Evolutionary conservation across 2,329 filamentous ascomycete species (phyloP), one percentile per base, ranked within the genome.

Genomic region (Thermomyces lanuginosus): DNA sequence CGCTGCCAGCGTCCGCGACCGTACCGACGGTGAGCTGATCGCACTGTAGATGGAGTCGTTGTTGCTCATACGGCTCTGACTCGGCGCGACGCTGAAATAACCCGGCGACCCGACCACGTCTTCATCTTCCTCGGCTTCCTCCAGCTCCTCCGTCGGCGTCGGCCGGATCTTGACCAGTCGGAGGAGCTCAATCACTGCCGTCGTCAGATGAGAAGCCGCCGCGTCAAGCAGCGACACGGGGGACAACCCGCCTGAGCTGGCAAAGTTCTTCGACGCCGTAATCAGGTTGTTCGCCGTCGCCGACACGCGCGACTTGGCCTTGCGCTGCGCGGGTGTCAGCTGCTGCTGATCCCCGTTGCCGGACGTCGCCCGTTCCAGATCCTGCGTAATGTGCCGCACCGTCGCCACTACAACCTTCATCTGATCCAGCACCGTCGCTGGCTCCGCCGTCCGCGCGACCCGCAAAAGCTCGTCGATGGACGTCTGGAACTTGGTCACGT

Each of bases 201-300:
- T 73, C 1, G 82, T 81, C 18, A 95, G 64, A 53, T 98, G 83
- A 13, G 81, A 89, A 5, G 86, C 83, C 2, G 89, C 86, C 3
- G 86, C 89, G 50, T 98, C 89, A 12, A 98, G 63, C 3, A 98
- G 58, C 4, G 82, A 92, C n/a, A 98, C 76, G 0, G 89, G 89
- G 1, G 82, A 86, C 16, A 98, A 68, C 16, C 89, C 89, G 11
- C 71, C 73, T 1, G 82, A 75, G 7, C 71, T 67, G 17, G 79
- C 76, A 50, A 89, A 92, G 46, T 92, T 92, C 58, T 91, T 92
- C 17, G 81, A 77, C 1, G 86, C 82, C 2, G 86, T 95, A 43
- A 95, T 93, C 31, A 98, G 63, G 45, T 86, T 89, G 61, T 95
- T 95, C 25, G 89, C 84, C 1, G 86, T 92, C 2, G 77, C 76